Evolutionary conservation across 1,139 yeast genomes (phyloP).

Genomic region (Diutina mesorugosa): DNA sequence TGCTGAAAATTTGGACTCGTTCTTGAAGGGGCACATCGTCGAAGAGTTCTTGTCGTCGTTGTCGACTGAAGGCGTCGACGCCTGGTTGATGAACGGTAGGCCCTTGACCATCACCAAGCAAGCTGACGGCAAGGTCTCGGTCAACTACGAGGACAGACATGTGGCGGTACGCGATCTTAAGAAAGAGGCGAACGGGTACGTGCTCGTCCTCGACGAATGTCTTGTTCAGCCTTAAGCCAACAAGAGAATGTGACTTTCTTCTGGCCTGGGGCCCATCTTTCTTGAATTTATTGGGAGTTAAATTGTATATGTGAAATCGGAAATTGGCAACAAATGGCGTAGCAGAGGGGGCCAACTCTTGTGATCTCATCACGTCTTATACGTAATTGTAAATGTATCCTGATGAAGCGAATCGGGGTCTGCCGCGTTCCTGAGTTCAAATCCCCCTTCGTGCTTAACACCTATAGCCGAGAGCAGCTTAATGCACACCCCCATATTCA

Average conservation of each 20-base stretch:
- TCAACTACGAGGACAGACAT: neutral
- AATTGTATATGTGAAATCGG: neutral
- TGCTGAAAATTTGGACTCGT: conserved; percentile 35
- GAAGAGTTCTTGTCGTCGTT: neutral
- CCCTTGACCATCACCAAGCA: neutral
- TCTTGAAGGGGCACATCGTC: conserved; percentile 39
- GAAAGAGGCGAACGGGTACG: neutral
- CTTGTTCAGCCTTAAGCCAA: neutral
- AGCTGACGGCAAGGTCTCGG: neutral
- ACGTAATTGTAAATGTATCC: neutral
- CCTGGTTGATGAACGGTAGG: neutral
- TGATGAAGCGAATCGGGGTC: neutral
- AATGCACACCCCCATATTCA: too few relatives aligned
- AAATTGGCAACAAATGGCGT: neutral
- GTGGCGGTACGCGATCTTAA: neutral
- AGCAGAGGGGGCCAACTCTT: too few relatives aligned
- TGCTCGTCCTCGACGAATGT: neutral
- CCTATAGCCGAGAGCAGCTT: neutral
- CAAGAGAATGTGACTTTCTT: neutral
- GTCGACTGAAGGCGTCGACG: neutral
- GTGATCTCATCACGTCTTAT: neutral
- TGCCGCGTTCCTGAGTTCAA: neutral
- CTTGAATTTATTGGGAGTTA: neutral
- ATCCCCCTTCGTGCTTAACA: neutral
- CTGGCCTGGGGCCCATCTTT: neutral